Evolutionary conservation across 2,329 filamentous ascomycete genomes (phyloP), one percentile per base, ranked within the genome.

Genomic region (Trichoderma cornu-damae): DNA sequence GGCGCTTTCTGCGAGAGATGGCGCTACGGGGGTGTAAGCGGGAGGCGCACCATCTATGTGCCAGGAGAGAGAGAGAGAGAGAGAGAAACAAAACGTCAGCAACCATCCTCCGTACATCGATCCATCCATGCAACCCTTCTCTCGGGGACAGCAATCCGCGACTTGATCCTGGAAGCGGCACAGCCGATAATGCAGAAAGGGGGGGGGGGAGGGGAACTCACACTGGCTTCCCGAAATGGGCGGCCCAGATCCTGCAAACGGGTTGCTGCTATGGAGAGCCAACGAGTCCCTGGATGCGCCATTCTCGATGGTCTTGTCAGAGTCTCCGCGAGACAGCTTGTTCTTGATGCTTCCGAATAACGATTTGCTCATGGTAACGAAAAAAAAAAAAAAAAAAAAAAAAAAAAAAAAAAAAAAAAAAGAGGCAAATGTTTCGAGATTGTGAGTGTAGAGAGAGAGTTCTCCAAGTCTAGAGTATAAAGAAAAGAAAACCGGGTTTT

Each of bases 11-110:
- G 16, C 46, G 62, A 34, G 62, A 53, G 11, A 63, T 63, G 43
- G 44, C 35, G 16, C 42, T 47, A 30, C 20, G 42, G 58, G 46
- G 42, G 52, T 7, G 52, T 74, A 75, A 18, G 73, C 68, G 4
- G 74, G 74, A 20, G 72, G 72, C 5, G 70, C 64, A 9, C 72
- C 70, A 12, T 16, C 55, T 58, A 37, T n/a, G n/a, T n/a, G n/a
- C 18, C 8, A n/a, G 16, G 42, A 28, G 7, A 20, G 22, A 44
- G 22, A 43, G 12, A 35, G 32, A 35, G 32, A 30, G 30, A 18
- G n/a, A n/a, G n/a, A n/a, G n/a, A n/a, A n/a, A 30, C 6, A 30
- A 30, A 24, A 8, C 20, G 50, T 53, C 30, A 53, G 28, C 12
- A 50, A 24, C 12, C 28, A 24, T 24, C 37, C 7, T 22, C 6